Base-by-base conservation (phyloP, 192 early-diverging fungal species). In the Gamsiella multidivaricata region DNA sequence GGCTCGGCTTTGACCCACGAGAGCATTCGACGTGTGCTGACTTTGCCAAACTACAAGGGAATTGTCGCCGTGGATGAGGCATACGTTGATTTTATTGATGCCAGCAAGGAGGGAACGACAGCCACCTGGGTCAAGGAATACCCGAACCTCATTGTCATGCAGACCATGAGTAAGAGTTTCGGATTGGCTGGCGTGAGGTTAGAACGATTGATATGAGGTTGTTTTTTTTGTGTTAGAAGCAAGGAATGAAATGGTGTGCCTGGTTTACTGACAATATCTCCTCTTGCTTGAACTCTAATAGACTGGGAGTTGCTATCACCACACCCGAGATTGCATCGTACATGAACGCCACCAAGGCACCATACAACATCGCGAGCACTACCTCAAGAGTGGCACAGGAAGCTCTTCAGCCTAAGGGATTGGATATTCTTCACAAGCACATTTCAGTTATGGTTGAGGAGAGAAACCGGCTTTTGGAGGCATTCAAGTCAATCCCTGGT, bases 11-110 rank as follows among this genome's bases (percentile, higher is more conserved):
- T 99, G 51, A 65, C 65, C 29, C 85, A 92, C 57, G 84, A 83
- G 12, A 92, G 92, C 47, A 91, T 97, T 37, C 58, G 76, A 31
- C 66, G 79, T 18, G 74, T 97, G 7, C 80, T 97, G 8, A 87
- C 93, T 23, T 85, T 85, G 70, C 81, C 84, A 37, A 85, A 84
- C 42, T 95, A 86, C 79, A 85, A 85, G 22, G 97, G 97, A 4
- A 69, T 99, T n/a, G 95, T 99, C 5, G 93, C 93, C 12, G 91
- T 99, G 2, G 98, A 99, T 85, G 98, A 99, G 80, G 98, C 98
- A 3, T 98, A 99, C 79, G 90, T 98, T 26, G 98, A 99, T 81
- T 99, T 99, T 85, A 87, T 92, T 59, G 86, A 88, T 28, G 47
- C 83, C 14, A 83, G 80, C 10, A 83, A 84, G 31, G 88, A 89